Evolutionary conservation across 257 asterid species (phyloP).

Genomic region (Thymus mandschuricus): DNA sequence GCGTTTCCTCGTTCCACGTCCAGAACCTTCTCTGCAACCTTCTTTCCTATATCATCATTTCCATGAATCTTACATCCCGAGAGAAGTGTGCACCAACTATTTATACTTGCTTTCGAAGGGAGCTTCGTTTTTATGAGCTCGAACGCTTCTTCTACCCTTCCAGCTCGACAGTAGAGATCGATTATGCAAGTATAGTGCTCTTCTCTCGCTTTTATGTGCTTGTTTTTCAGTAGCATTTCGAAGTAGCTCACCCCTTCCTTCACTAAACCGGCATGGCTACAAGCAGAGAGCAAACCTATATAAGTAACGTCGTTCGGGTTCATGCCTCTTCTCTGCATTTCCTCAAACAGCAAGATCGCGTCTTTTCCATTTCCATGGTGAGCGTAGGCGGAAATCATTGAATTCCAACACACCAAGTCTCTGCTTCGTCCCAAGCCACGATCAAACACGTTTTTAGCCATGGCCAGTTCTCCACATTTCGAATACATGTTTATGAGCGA

Average conservation of each 20-base stretch:
- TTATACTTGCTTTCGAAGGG: constrained; percentile 36
- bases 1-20: constrained; percentile 36
- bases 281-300: constrained; percentile 63
- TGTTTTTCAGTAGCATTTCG: constrained; percentile 46
- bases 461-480: constrained; percentile 58
- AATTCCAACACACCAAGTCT: constrained; percentile 65
- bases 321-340: constrained; percentile 46
- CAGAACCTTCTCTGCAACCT: constrained; percentile 44
- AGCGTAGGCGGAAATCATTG: constrained; percentile 66
- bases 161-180: constrained; percentile 63
- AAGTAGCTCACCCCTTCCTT: constrained; percentile 59
- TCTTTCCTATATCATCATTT: constrained; percentile 49
- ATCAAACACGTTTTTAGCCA: constrained; percentile 56
- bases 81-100: constrained; percentile 61
- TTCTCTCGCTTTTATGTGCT: constrained; percentile 50
- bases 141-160: constrained; percentile 56
- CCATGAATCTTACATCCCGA: constrained; percentile 58
- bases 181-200: constrained; percentile 61
- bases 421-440: constrained; percentile 38
- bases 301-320: constrained; percentile 62
- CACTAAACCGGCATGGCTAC: constrained; percentile 71
- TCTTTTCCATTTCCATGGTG: constrained; percentile 69
- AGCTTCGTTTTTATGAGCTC: constrained; percentile 39
- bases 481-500: constrained; percentile 69
- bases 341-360: constrained; percentile 49